Percentiles rank a stretch among this genome's conserved stretches.
These are phyloP conservation scores for Favolaschia claudopus DNA, from an alignment of 768 basidiomycete species.

Conservation along the genomic window DNA sequence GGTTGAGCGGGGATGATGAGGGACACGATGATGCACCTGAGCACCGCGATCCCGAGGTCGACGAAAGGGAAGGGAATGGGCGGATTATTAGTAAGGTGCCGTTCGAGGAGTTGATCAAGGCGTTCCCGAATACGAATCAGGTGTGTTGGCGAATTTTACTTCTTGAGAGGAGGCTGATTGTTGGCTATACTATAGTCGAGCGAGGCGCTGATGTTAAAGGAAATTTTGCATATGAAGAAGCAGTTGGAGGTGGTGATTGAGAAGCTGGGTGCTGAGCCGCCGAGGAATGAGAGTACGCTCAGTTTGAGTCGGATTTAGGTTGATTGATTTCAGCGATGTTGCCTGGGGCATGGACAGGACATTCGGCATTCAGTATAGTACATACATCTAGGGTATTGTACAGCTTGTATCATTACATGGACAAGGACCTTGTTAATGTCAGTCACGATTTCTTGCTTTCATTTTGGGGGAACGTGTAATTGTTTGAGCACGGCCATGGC, in stretches of 20 bases:
- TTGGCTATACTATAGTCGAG: slow-evolving; percentile 58
- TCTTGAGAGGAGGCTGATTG: neutral
- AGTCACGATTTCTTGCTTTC: neutral
- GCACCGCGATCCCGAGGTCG: slow-evolving; percentile 66
- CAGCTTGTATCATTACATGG: neutral
- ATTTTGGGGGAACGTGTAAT: slow-evolving; percentile 37
- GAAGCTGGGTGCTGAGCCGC: slow-evolving; percentile 41
- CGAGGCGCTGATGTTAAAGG: slow-evolving; percentile 70
- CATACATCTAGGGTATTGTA: too few species aligned
- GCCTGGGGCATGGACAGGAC: too few species aligned
- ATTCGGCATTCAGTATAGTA: too few species aligned
- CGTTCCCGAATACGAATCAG: slow-evolving; percentile 75
- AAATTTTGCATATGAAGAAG: slow-evolving; percentile 64
- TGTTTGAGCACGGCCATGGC: slow-evolving; percentile 80
- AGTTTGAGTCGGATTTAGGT: too few species aligned
- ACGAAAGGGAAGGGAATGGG: slow-evolving; percentile 60
- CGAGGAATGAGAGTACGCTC: neutral
- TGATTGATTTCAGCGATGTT: too few species aligned
- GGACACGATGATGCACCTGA: slow-evolving; percentile 61
- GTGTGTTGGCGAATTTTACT: slow-evolving; percentile 49
- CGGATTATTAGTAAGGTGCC: slow-evolving; percentile 73
- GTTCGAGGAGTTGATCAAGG: slow-evolving; percentile 73
- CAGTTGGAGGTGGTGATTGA: slow-evolving; percentile 48
- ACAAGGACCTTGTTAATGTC: too few species aligned
- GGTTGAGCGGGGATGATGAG: slow-evolving; percentile 70